Conservation (phyloP, 2,329 filamentous ascomycete genomes). For the Plenodomus tracheiphilus region DNA sequence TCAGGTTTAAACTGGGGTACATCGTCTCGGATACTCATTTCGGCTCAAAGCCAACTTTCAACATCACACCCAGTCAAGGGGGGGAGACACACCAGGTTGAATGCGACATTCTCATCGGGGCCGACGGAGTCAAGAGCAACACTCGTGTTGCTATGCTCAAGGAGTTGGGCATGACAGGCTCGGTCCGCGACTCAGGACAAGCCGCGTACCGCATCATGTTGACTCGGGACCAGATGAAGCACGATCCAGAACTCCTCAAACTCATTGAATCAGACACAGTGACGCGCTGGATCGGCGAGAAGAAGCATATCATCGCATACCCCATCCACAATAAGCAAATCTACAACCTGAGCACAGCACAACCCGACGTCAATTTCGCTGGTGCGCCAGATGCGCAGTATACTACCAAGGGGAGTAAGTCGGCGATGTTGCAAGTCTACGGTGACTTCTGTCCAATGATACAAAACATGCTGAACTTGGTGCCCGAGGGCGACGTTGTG, state of each 20-base stretch:
- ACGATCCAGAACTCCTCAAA: constrained; percentile 68
- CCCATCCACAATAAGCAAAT: constrained; percentile 69
- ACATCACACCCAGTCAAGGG: constrained; percentile 58
- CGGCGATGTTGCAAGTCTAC: constrained; percentile 63
- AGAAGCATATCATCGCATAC: constrained; percentile 77
- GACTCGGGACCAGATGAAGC: constrained; percentile 65
- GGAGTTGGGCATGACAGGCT: constrained; percentile 54
- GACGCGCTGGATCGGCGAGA: constrained; percentile 75
- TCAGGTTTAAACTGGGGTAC: constrained; percentile 71
- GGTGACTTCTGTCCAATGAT: constrained; percentile 64
- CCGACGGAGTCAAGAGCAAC: constrained; percentile 55
- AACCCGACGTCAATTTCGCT: constrained; percentile 64
- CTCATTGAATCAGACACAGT: constrained; percentile 69
- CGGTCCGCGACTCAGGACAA: constrained; percentile 71
- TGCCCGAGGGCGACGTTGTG: constrained; percentile 66
- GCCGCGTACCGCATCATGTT: constrained; percentile 82
- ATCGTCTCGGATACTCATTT: constrained; percentile 60
- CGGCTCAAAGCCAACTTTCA: constrained; percentile 63
- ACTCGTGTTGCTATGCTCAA: constrained; percentile 58
- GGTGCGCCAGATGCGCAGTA: constrained; percentile 62
- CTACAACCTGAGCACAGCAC: constrained; percentile 68
- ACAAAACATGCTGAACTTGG: constrained; percentile 62
- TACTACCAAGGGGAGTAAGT: constrained; percentile 64
- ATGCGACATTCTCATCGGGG: constrained; percentile 51
- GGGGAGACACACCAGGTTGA: constrained; percentile 59